Evolutionary conservation across 148 eudicot genomes (phyloP), one percentile per base, ranked within the genome.

Genomic region (Persicaria tinctoria): DNA sequence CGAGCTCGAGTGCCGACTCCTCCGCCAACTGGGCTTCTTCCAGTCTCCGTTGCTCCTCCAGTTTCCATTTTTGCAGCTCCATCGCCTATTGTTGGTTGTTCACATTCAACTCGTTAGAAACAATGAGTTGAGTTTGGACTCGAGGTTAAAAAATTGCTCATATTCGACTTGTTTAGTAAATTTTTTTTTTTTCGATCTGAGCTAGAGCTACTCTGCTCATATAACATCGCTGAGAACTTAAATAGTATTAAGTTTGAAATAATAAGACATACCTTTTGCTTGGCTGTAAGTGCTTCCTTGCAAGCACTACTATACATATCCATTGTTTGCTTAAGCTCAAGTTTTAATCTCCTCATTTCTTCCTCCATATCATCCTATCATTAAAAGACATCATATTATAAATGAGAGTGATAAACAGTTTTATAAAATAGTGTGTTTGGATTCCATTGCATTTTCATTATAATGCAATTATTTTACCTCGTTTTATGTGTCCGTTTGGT

Each of bases 251-350:
- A 72, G 5, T 8, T 5, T 8, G 50, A 1, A 20, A 0, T 49
- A 49, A 10, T 5, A 17, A 12, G 18, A 53, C 49, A 50, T 77
- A 78, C 94, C 95, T 88, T 88, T 51, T 92, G 87, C 77, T 89
- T 84, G 55, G 95, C 97, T 2, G 83, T 63, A 48, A 86, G 84
- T 77, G 97, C 95, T 83, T 92, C 95, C 74, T 88, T 87, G 87
- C 91, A 86, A 46, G 95, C 97, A 78, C 80, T 80, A 76, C 89
- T 90, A 75, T 90, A 92, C 95, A 90, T 83, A 20, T 92, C 84
- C 93, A 92, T 92, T 51, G 95, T 90, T 80, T 89, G 95, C 84
- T 80, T 82, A 45, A 92, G 81, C 83, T 87, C 93, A 78, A 77
- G 72, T 84, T 85, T 90, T 48, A 92, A 80, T 84, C 90, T 82